A percentile compares a stretch with the other conserved stretches of the same genome.
Conservation (phyloP, 108 stramenopile genomes). For the Seminavis robusta region DNA sequence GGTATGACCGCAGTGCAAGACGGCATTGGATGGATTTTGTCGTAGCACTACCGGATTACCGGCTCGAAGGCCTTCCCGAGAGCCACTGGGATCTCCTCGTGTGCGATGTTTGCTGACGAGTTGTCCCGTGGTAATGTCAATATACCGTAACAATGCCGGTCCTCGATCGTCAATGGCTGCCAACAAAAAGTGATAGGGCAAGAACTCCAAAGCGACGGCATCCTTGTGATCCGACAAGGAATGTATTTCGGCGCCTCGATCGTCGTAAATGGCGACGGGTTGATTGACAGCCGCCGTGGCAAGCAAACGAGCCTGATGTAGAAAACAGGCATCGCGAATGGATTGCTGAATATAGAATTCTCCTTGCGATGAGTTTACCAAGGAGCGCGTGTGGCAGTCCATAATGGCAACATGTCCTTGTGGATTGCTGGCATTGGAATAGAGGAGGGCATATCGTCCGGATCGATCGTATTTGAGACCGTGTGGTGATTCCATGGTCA, state of each 20-base stretch:
- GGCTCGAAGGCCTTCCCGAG: too few relatives aligned
- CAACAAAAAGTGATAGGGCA: slow-evolving; percentile 98
- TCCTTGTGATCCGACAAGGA: slow-evolving; percentile 77
- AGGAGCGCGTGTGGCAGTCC: slow-evolving; percentile 61
- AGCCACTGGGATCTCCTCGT: too few relatives aligned
- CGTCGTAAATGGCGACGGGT: slow-evolving; percentile 96
- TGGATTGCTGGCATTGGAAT: slow-evolving; percentile 31
- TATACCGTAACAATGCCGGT: slow-evolving; percentile 80
- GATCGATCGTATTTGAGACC: slow-evolving; percentile 77
- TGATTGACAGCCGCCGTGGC: slow-evolving; percentile 96
- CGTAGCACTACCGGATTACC: slow-evolving; percentile 78
- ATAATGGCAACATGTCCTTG: slow-evolving; percentile 81
- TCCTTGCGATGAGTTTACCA: too few relatives aligned
- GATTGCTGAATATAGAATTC: slow-evolving; percentile 85
- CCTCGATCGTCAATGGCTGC: slow-evolving; percentile 84
- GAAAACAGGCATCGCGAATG: slow-evolving; percentile 86
- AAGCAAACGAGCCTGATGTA: slow-evolving; percentile 91
- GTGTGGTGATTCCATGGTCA: slow-evolving; percentile 64
- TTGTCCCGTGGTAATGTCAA: slow-evolving; percentile 95
- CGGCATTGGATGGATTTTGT: slow-evolving; percentile 93
- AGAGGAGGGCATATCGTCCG: slow-evolving; percentile 60
- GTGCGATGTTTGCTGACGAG: slow-evolving; percentile 81
- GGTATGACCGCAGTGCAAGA: slow-evolving; percentile 90
- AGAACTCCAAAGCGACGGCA: slow-evolving; percentile 82
- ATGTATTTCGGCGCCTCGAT: slow-evolving; percentile 93